Base-by-base conservation (phyloP, 202 grass and related monocot species). In the Setaria viridis region DNA sequence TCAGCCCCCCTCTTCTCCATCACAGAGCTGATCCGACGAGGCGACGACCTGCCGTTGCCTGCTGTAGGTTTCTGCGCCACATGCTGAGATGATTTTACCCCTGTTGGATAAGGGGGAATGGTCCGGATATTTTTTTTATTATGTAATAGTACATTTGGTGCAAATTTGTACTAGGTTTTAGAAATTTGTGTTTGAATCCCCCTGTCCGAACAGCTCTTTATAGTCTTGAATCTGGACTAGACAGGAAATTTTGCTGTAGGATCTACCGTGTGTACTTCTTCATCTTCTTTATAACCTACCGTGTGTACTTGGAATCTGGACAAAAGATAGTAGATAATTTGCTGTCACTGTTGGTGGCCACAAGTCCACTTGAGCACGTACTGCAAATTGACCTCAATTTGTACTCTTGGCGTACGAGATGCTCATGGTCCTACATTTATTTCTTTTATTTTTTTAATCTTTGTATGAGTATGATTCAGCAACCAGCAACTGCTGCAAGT, bases 341-440 rank as follows among this genome's bases (percentile, higher is more conserved):
- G 76, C 15, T 78, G 58, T 11, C 41, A 33, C 3, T 79, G 58
- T 12, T 48, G 9, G 29, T 9, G 29, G 29, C 14, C 45, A 76
- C 9, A 15, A 66, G 60, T 49, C 77, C 77, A 67, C 29, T 79
- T 79, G 60, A 46, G 45, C 21, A 21, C 14, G 35, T n/a, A 59
- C 19, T 25, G 74, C 74, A 43, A 70, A 57, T 30, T 43, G 64
- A 32, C n/a, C 53, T 25, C 25, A 25, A 25, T 25, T 25, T 25
- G 25, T 25, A 25, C 25, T 68, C 1, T 50, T 37, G 46, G 11
- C 34, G 46, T 55, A 55, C 25, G 12, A 80, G 62, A 67, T 80
- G 30, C 32, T 67, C 62, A 51, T 54, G 47, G 62, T 37, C 46
- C 62, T 50, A 11, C 48, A 50, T 21, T 53, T 74, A 7, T 56